These are phyloP conservation scores for Entamoeba histolytica DNA, from an alignment of 208 protist species.

Conservation along the genomic window DNA sequence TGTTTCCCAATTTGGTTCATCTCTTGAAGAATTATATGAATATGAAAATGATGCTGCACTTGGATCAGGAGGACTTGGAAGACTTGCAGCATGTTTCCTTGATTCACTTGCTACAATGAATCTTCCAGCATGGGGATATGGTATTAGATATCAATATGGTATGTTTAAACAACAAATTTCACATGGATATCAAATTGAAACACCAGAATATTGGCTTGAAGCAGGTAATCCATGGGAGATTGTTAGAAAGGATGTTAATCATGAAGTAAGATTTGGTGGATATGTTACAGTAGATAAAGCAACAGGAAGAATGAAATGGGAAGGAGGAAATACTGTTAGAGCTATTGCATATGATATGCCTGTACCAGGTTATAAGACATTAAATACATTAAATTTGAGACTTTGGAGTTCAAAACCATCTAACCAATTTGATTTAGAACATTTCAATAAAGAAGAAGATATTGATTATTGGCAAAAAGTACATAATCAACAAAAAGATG, in stretches of 20 bases:
- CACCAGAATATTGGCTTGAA: slow-evolving; percentile 33
- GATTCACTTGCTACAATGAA: slow-evolving; percentile 16
- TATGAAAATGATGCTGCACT: slow-evolving; percentile 33
- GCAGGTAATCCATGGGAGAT: slow-evolving; percentile 34
- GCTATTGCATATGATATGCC: slow-evolving; percentile 15
- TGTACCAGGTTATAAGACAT: slow-evolving; percentile 13
- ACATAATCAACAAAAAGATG: slow-evolving; percentile 31
- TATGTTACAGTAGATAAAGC: neutral
- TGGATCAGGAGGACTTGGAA: slow-evolving; percentile 32
- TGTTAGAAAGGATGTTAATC: slow-evolving; percentile 18
- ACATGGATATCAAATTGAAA: slow-evolving; percentile 28
- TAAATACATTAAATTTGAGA: slow-evolving; percentile 3
- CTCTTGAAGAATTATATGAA: neutral
- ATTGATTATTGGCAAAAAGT: slow-evolving; percentile 36
- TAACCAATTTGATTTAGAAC: slow-evolving; percentile 40
- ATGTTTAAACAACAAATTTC: slow-evolving; percentile 37
- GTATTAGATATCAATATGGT: slow-evolving; percentile 21
- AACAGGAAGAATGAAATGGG: neutral
- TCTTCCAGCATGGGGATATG: slow-evolving; percentile 18
- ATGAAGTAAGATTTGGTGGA: slow-evolving; percentile 23
- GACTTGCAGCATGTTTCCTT: slow-evolving; percentile 17
- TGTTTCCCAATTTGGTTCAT: neutral
- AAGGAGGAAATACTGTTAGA: neutral
- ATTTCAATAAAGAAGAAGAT: slow-evolving; percentile 46
- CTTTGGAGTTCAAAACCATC: slow-evolving; percentile 10